Conservation (phyloP, 1,284 basidiomycete genomes). For the Hypsizygus ulmarius region DNA sequence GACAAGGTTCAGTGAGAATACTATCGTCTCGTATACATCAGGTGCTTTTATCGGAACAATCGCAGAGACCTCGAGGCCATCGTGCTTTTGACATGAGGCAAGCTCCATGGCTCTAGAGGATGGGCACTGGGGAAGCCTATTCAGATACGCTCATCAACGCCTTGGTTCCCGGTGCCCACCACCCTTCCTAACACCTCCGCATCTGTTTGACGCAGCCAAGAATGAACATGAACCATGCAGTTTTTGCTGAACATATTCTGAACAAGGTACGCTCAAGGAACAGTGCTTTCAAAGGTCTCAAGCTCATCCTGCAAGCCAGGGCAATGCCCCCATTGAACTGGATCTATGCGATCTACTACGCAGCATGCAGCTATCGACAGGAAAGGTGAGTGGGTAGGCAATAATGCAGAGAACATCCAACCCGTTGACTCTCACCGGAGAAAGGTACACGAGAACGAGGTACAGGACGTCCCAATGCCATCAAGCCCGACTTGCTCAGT, state of each 20-base stretch:
- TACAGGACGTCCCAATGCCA: conserved; percentile 33
- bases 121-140: no score
- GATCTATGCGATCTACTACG: conserved; percentile 50
- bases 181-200: no score
- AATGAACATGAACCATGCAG: no score
- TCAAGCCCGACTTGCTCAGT: conserved; percentile 42
- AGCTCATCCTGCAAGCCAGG: neutral
- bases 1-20: no score
- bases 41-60: no score
- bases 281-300: neutral
- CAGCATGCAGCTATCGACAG: conserved; percentile 38
- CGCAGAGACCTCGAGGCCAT: no score
- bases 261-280: conserved; percentile 4
- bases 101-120: no score
- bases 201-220: no score
- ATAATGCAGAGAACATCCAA: neutral
- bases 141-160: no score
- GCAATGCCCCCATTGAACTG: conserved; percentile 27
- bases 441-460: conserved; percentile 33
- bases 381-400: conserved; percentile 26
- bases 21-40: no score
- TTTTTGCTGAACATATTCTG: neutral
- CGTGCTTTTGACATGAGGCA: neutral
- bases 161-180: no score
- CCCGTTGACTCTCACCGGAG: conserved; percentile 32